Conservation (phyloP, 2,329 filamentous ascomycete genomes). For the Trichoderma oligosporum region DNA sequence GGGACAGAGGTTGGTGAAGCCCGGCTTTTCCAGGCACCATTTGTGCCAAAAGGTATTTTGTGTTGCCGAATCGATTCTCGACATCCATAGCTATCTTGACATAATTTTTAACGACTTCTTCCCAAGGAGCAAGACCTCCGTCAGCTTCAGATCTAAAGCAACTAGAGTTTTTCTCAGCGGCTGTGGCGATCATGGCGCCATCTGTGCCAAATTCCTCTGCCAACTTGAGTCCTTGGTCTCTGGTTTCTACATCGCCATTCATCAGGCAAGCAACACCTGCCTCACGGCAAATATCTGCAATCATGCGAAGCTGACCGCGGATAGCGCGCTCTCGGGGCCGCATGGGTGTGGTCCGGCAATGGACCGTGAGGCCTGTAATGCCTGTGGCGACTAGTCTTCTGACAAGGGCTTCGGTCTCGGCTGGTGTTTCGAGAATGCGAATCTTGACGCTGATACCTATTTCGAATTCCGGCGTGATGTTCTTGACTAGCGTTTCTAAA, state of each 20-base stretch:
- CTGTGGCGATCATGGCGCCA: conserved; percentile 94
- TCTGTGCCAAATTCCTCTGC: conserved; percentile 80
- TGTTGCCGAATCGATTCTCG: conserved; percentile 86
- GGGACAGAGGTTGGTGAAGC: conserved; percentile 58
- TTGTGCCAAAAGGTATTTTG: conserved; percentile 83
- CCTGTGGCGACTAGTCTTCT: conserved; percentile 76
- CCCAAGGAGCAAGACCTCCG: conserved; percentile 71
- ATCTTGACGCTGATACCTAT: conserved; percentile 99
- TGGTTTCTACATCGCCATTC: conserved; percentile 84
- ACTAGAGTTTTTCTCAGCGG: conserved; percentile 86
- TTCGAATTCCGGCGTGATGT: conserved; percentile 71
- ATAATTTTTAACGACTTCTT: conserved; percentile 73
- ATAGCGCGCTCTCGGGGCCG: conserved; percentile 84
- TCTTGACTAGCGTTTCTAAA: conserved; percentile 72
- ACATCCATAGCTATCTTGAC: conserved; percentile 68
- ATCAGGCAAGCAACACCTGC: conserved; percentile 88
- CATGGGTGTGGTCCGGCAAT: conserved; percentile 97
- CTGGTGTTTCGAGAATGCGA: conserved; percentile 72
- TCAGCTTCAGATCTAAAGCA: conserved; percentile 70
- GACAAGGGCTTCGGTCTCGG: conserved; percentile 74
- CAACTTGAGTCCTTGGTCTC: conserved; percentile 68
- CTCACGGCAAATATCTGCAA: conserved; percentile 74
- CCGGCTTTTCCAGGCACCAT: conserved; percentile 77
- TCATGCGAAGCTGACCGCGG: conserved; percentile 78
- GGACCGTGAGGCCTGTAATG: conserved; percentile 86